Evolutionary conservation across 305 asterid species (phyloP).

Genomic region (Fraxinus ornus): DNA sequence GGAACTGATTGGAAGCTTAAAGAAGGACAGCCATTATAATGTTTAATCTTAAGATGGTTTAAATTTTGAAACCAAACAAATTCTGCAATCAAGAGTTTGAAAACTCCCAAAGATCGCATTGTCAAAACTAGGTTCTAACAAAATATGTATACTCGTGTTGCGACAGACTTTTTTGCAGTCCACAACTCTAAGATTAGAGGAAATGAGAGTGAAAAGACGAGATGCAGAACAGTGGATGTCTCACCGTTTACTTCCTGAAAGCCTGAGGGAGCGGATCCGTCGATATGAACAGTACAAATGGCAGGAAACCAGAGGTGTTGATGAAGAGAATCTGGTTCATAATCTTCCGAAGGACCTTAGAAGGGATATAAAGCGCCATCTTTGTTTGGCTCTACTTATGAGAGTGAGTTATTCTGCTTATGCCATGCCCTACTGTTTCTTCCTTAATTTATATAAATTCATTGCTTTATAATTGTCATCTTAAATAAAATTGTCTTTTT

Average conservation of each 20-base stretch:
- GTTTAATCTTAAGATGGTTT: background rate
- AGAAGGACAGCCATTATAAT: background rate
- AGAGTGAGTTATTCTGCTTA: slow-evolving; percentile 48
- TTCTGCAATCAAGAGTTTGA: background rate
- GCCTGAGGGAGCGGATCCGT: slow-evolving; percentile 67
- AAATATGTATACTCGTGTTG: slow-evolving; percentile 14
- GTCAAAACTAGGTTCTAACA: background rate
- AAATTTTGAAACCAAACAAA: background rate
- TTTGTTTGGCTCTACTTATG: slow-evolving; percentile 77
- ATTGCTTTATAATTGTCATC: background rate
- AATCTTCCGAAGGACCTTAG: slow-evolving; percentile 93
- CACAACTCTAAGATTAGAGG: slow-evolving; percentile 77
- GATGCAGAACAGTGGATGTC: slow-evolving; percentile 98
- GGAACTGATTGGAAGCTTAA: background rate
- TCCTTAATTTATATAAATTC: background rate
- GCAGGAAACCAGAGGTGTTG: slow-evolving; percentile 95
- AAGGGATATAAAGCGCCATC: slow-evolving; percentile 88
- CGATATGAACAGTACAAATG: slow-evolving; percentile 84
- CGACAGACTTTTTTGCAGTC: slow-evolving; percentile 90
- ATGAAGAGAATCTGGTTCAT: slow-evolving; percentile 69
- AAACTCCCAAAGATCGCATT: background rate
- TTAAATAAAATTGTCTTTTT: background rate
- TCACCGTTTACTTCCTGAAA: slow-evolving; percentile 81
- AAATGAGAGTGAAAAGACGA: slow-evolving; percentile 89
- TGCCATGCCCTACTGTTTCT: background rate